A percentile compares a stretch with the other conserved stretches of the same genome.
Conservation (phyloP, 1,284 basidiomycete genomes). For the Sporisorium scitamineum region DNA sequence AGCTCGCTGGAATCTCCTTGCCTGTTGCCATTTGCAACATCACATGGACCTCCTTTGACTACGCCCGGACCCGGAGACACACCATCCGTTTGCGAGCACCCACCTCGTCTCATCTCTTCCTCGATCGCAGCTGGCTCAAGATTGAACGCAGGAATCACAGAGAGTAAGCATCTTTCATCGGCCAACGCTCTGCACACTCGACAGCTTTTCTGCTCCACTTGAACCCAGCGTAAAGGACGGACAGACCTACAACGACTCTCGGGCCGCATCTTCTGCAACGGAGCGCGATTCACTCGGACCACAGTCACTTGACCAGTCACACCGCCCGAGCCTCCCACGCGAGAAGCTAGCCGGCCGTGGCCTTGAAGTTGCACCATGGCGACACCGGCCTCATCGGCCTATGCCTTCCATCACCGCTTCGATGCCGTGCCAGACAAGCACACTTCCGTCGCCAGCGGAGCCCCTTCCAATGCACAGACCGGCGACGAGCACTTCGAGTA, state of each 20-base stretch:
- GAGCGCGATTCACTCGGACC: not conserved
- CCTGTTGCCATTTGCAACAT: not conserved
- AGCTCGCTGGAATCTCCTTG: not conserved
- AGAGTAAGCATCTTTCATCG: not conserved
- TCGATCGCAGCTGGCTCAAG: not conserved
- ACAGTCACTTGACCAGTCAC: not conserved
- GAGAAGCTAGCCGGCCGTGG: not conserved
- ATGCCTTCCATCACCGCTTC: slow-evolving; percentile 49
- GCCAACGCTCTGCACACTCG: not conserved
- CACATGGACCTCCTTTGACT: not conserved
- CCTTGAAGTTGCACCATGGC: slow-evolving; percentile 25
- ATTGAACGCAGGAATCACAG: not conserved
- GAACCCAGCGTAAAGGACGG: not conserved
- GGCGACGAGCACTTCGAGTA: slow-evolving; percentile 34
- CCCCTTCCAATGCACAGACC: not conserved
- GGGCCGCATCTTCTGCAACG: not conserved
- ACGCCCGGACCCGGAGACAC: not conserved
- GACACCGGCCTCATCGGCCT: slow-evolving; percentile 30
- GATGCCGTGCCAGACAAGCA: slow-evolving; percentile 24
- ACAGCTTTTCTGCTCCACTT: not conserved
- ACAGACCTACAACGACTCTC: not conserved
- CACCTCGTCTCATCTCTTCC: not conserved
- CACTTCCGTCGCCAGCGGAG: not conserved
- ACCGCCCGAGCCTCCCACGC: not conserved
- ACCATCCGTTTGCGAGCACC: not conserved